phyloP scores from a whole-genome alignment of 2,329 filamentous ascomycete genomes.

The Penicillium expansum region DNA sequence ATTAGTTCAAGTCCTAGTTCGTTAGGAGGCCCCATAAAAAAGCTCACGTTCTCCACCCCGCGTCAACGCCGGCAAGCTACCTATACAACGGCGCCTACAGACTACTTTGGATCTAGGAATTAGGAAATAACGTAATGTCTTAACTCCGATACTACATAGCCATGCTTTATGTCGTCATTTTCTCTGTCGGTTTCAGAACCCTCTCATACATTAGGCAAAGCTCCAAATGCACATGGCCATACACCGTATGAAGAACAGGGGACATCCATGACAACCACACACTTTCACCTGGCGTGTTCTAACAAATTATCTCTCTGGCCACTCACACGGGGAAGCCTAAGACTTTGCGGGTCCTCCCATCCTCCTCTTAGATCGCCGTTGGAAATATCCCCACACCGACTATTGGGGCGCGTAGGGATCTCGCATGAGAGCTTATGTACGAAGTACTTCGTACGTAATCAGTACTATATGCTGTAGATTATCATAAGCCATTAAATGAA shows the following conservation, averaged over 20 bases:
- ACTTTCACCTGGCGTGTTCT: background rate
- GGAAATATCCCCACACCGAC: constrained; percentile 3
- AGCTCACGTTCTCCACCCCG: background rate
- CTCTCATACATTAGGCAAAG: background rate
- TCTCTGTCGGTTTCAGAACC: background rate
- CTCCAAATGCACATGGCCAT: background rate
- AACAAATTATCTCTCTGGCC: background rate
- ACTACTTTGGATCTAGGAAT: background rate
- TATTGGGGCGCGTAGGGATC: background rate
- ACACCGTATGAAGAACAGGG: background rate
- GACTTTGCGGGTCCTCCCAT: background rate
- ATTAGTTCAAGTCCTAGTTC: background rate
- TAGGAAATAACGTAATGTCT: background rate
- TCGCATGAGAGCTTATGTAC: background rate
- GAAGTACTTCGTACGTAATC: too few relatives aligned
- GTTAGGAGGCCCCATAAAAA: background rate
- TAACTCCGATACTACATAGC: background rate
- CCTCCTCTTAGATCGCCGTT: constrained; percentile 5
- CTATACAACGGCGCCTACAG: constrained; percentile 4
- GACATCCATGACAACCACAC: background rate
- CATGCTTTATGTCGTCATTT: background rate
- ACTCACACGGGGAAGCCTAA: background rate
- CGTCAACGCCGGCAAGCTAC: constrained; percentile 6
- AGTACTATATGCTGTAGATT: background rate
- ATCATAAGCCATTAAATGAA: background rate